These are phyloP conservation scores for Syncephalastrum contaminatum DNA, from an alignment of 371 early-diverging fungal genomes.

Conservation along the genomic window DNA sequence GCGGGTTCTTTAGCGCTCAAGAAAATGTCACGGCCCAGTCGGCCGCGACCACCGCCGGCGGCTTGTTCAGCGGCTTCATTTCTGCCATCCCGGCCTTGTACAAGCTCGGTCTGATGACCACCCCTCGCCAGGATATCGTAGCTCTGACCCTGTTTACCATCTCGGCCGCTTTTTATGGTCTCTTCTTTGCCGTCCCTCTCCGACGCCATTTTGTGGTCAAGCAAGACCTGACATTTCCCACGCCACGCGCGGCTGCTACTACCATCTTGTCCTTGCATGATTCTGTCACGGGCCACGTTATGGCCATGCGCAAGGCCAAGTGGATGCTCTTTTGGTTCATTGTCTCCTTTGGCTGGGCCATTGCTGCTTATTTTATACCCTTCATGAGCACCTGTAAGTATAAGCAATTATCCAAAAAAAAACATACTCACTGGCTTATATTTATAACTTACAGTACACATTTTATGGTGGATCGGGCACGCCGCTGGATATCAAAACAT, in stretches of 20 bases:
- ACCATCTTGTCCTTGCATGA: slow-evolving; percentile 66
- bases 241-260: slow-evolving; percentile 68
- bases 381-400: slow-evolving; percentile 43
- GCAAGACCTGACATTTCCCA: slow-evolving; percentile 67
- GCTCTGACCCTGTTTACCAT: slow-evolving; percentile 53
- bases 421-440: neutral
- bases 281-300: slow-evolving; percentile 37
- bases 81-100: slow-evolving; percentile 74
- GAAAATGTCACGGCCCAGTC: slow-evolving; percentile 69
- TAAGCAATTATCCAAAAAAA: neutral
- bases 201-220: slow-evolving; percentile 70
- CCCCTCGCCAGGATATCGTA: slow-evolving; percentile 48
- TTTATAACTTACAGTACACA: slow-evolving; percentile 31
- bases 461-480: slow-evolving; percentile 59
- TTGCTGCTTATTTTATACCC: slow-evolving; percentile 56
- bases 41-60: slow-evolving; percentile 71
- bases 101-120: slow-evolving; percentile 54
- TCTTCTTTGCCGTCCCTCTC: slow-evolving; percentile 74
- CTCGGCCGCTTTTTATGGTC: slow-evolving; percentile 64
- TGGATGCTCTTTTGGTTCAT: slow-evolving; percentile 54
- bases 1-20: slow-evolving; percentile 65
- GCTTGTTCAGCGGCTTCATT: slow-evolving; percentile 64
- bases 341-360: slow-evolving; percentile 39
- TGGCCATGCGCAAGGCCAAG: slow-evolving; percentile 38
- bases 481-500: slow-evolving; percentile 40